A percentile compares a stretch with the other conserved stretches of the same genome.
These are phyloP conservation scores for Kappamyces sp. DNA, from an alignment of 192 early-diverging fungal genomes.

Conservation along the genomic window DNA sequence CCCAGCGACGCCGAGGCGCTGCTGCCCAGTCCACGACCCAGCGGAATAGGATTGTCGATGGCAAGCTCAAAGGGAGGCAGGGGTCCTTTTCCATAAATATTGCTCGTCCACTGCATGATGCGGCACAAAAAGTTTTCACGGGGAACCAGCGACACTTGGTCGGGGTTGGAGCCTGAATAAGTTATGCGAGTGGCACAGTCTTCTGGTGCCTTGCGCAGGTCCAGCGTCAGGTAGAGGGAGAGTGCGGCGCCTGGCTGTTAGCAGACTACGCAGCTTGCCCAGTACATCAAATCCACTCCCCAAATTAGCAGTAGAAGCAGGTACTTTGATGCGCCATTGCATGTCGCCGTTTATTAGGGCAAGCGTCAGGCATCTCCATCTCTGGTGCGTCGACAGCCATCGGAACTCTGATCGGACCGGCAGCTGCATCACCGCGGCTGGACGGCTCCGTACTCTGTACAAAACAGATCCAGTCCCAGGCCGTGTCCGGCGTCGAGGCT, in stretches of 20 bases:
- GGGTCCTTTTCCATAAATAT: conserved; percentile 55
- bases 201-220: conserved; percentile 18
- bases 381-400: too few species aligned
- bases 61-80: conserved; percentile 62
- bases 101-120: conserved; percentile 84
- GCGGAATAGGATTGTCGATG: conserved; percentile 87
- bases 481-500: too few species aligned
- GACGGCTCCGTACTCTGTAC: too few species aligned
- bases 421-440: too few species aligned
- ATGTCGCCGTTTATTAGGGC: too few species aligned
- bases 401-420: too few species aligned
- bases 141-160: conserved; percentile 75
- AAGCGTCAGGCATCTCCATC: too few species aligned
- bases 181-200: conserved; percentile 29
- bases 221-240: conserved; percentile 75
- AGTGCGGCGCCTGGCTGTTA: conserved; percentile 64
- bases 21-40: conserved; percentile 95
- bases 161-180: conserved; percentile 58
- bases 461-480: too few species aligned
- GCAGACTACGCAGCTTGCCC: too few species aligned
- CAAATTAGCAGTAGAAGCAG: conserved; percentile 95
- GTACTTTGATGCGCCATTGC: conserved; percentile 62
- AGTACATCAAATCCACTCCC: conserved; percentile 97
- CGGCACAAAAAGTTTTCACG: conserved; percentile 84
- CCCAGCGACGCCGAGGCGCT: conserved; percentile 94